A percentile compares a stretch with the other conserved stretches of the same genome.
phyloP scores from a whole-genome alignment of 2,329 filamentous ascomycete genomes.

The Colletotrichum sp. region DNA sequence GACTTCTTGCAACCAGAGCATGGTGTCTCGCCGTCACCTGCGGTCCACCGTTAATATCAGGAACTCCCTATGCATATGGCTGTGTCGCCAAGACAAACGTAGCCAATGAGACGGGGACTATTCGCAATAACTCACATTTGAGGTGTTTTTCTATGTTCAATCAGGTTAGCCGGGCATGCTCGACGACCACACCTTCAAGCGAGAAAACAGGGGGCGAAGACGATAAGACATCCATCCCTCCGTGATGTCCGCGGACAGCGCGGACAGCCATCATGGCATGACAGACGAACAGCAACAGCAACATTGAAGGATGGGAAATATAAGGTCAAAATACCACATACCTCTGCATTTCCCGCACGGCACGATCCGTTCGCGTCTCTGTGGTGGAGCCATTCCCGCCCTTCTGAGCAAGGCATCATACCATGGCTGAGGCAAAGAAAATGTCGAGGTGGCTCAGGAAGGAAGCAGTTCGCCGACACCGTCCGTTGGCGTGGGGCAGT shows the following conservation, averaged over 20 bases:
- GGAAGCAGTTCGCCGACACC: background rate
- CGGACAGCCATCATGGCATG: background rate
- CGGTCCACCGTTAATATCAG: background rate
- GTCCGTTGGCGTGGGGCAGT: background rate
- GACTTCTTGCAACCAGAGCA: constrained; percentile 3
- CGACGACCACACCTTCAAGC: background rate
- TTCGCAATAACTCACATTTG: background rate
- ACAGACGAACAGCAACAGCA: background rate
- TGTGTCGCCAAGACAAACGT: background rate
- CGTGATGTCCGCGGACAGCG: background rate
- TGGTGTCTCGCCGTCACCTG: background rate
- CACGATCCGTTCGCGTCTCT: background rate
- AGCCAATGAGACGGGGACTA: background rate
- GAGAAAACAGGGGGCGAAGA: background rate
- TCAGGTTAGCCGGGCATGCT: background rate
- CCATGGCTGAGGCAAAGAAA: background rate
- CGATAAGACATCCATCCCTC: background rate
- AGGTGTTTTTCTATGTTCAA: background rate
- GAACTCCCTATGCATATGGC: background rate
- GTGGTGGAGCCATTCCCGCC: constrained; percentile 2
- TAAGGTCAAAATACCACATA: background rate
- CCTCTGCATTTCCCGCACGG: constrained; percentile 1
- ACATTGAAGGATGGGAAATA: background rate
- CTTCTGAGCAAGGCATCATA: background rate
- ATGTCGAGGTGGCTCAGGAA: background rate